These are phyloP conservation scores for Coleophoma crateriformis DNA, from an alignment of 2,329 filamentous ascomycete genomes.

Conservation along the genomic window DNA sequence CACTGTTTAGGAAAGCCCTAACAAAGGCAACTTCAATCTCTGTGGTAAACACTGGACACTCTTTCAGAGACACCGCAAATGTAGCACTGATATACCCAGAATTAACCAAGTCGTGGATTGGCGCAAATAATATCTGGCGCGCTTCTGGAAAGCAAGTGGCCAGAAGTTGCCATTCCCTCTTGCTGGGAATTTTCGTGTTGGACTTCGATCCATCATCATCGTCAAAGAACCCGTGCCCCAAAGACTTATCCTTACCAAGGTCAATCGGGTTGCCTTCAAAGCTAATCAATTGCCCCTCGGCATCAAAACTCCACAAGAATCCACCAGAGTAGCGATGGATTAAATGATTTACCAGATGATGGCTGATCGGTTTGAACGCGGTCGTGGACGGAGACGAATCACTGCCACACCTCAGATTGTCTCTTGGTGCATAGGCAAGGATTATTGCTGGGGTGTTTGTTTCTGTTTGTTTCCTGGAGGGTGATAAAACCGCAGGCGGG, in stretches of 20 bases:
- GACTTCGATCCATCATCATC: background rate
- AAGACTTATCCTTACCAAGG: background rate
- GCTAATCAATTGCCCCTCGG: background rate
- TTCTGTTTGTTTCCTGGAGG: too few species aligned
- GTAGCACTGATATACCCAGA: conserved; percentile 28
- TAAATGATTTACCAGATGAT: background rate
- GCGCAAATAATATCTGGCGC: conserved; percentile 30
- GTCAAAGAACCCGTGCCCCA: background rate
- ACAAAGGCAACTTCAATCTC: conserved; percentile 26
- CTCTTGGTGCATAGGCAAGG: too few species aligned
- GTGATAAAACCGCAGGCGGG: too few species aligned
- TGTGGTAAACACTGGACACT: conserved; percentile 18
- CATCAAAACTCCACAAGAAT: conserved; percentile 5
- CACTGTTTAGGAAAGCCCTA: conserved; percentile 29
- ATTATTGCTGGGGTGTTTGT: too few species aligned
- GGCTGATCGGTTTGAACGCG: too few species aligned
- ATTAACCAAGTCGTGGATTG: conserved; percentile 31
- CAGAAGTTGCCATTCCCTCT: background rate
- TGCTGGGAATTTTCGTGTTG: background rate
- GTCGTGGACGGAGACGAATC: too few species aligned
- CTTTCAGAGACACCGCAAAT: conserved; percentile 25
- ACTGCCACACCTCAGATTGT: too few species aligned
- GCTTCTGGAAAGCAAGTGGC: conserved; percentile 22
- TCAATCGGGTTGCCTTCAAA: background rate
- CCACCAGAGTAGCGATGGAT: conserved; percentile 2